A percentile compares a stretch with the other conserved stretches of the same genome.
phyloP scores from a whole-genome alignment of 257 asterid genomes.

The Rubia yunnanensis region DNA sequence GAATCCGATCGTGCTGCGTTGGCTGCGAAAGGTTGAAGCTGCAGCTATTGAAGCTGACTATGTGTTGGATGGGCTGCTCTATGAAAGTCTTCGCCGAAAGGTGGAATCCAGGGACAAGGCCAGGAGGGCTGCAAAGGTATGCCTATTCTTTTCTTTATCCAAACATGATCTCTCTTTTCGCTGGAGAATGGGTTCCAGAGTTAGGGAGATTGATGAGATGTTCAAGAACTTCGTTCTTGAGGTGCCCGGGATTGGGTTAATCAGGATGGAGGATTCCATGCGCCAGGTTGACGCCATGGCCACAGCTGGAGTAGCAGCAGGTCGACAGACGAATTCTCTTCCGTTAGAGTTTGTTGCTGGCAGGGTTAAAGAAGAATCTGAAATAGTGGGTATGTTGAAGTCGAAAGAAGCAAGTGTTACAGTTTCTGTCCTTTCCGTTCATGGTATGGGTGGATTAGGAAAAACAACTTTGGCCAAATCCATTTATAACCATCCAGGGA shows the following conservation, averaged over 20 bases:
- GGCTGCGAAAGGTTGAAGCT: background rate
- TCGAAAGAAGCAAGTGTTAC: too few species aligned
- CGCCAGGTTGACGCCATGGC: too few species aligned
- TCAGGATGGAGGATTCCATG: background rate
- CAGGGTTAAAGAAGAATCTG: background rate
- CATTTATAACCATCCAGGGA: conserved; percentile 9
- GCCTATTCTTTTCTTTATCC: background rate
- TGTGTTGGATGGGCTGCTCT: background rate
- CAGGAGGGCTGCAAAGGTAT: background rate
- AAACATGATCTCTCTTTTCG: conserved; percentile 2
- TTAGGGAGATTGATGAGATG: background rate
- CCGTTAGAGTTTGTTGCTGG: background rate
- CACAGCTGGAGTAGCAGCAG: too few species aligned
- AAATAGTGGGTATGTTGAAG: background rate
- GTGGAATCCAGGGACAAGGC: too few species aligned
- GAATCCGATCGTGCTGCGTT: background rate
- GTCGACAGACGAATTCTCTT: too few species aligned
- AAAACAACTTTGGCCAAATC: conserved; percentile 16
- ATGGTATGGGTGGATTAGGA: conserved; percentile 18
- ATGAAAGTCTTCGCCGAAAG: background rate
- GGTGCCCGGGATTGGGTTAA: background rate
- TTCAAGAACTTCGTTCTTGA: background rate
- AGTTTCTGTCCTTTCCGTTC: conserved; percentile 3
- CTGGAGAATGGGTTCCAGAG: background rate
- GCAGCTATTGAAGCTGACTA: background rate